Conservation (phyloP, 768 basidiomycete genomes). For the Coprinopsis marcescibilis region DNA sequence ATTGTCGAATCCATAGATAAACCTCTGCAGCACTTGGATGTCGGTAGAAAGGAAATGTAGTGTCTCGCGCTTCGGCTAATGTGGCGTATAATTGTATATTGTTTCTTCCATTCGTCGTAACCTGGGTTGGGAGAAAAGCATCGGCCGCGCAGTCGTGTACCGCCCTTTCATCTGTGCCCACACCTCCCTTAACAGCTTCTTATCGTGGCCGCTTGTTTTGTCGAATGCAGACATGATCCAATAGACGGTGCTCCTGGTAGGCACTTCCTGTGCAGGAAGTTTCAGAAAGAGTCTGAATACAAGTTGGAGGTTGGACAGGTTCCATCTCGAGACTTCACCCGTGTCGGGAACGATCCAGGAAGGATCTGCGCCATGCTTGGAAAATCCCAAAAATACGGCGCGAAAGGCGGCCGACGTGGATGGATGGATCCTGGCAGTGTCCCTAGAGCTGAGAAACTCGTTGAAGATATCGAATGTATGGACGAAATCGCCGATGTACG, state of each 20-base stretch:
- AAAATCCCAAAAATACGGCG: conserved; percentile 71
- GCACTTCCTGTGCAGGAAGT: conserved; percentile 39
- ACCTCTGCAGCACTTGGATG: too few species aligned
- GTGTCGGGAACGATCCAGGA: conserved; percentile 5
- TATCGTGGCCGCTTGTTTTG: conserved; percentile 51
- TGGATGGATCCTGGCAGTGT: conserved; percentile 34
- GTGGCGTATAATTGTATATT: conserved; percentile 1
- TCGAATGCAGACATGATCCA: conserved; percentile 67
- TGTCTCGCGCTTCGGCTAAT: too few species aligned
- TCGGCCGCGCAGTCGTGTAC: conserved; percentile 33
- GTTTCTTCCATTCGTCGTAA: conserved; percentile 3
- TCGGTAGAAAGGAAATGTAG: too few species aligned
- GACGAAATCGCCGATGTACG: conserved; percentile 67
- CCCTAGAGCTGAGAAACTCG: conserved; percentile 24
- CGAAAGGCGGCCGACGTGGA: conserved; percentile 45
- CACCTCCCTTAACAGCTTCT: conserved; percentile 43
- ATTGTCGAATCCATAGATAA: too few species aligned
- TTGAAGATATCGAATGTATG: conserved; percentile 46
- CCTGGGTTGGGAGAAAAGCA: conserved; percentile 5
- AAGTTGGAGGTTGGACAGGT: conserved; percentile 44
- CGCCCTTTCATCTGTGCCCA: conserved; percentile 52
- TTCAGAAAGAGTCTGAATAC: conserved; percentile 60
- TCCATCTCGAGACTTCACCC: conserved; percentile 38
- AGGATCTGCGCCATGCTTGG: conserved; percentile 44
- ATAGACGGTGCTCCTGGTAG: conserved; percentile 46